Base-by-base conservation (phyloP, 768 basidiomycete genomes). In the Gloeostereum incarnatum region DNA sequence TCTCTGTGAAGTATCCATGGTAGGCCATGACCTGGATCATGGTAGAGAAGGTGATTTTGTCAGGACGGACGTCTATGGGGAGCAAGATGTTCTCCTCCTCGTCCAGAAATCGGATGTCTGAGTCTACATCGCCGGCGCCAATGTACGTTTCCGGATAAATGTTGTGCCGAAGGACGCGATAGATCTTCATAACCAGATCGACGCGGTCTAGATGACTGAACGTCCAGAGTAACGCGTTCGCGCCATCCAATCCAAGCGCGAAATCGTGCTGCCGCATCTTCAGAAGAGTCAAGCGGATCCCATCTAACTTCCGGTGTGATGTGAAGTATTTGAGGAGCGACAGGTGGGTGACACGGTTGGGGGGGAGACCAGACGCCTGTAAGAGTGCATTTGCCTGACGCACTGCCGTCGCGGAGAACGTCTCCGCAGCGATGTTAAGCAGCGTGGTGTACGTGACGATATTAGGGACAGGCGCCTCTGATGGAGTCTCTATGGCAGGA, bases 161-260 rank as follows among this genome's bases (percentile, higher is more conserved):
- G 37, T 78, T 74, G 47, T 74, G 63, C 30, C 79, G 69, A 13
- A 90, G 63, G 6, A 78, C 47, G 22, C 71, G 71, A 47, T 88
- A 91, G 21, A 90, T 69, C 44, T 63, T 61, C 40, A 57, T 52
- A 1, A 74, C 75, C n/a, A 81, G 45, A 38, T 81, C 75, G 16
- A 78, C 47, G 14, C 67, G 70, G 10, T 62, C 57, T 36, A 66
- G 68, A 25, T 60, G 60, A 13, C 70, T 71, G 54, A 73, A 88
- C 0, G 80, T 79, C 78, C 76, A 82, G 6, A 91, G 59, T 48
- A 72, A 75, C 5, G 74, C 67, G 49, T 89, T 90, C 46, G 81
- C 49, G 8, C 78, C 81, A 38, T 81, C 80, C 16, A 83, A 45
- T 5, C 75, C 74, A 11, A 88, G 50, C 26, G 71, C 65, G 34